A percentile compares a stretch with the other conserved stretches of the same genome.
phyloP scores from a whole-genome alignment of 371 early-diverging fungal genomes.

The Lichtheimia ornata region DNA sequence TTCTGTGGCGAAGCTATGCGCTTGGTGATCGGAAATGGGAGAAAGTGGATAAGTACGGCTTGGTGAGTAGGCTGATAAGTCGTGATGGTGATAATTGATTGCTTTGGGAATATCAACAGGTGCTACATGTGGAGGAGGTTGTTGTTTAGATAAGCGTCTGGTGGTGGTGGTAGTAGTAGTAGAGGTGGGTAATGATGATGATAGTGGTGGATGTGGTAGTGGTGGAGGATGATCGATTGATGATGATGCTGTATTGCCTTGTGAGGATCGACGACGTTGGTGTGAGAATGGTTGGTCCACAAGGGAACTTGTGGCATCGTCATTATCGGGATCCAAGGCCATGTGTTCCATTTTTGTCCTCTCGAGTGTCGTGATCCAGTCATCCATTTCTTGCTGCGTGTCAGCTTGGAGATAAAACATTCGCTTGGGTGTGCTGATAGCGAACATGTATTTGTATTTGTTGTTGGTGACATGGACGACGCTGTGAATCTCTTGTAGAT shows the following conservation, averaged over 20 bases:
- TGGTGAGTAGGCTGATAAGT: constrained; percentile 20
- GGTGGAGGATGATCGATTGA: constrained; percentile 20
- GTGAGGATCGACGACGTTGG: constrained; percentile 24
- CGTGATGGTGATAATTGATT: neutral
- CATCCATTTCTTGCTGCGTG: constrained; percentile 64
- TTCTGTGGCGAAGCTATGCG: constrained; percentile 33
- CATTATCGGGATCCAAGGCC: constrained; percentile 49
- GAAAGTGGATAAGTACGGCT: constrained; percentile 45
- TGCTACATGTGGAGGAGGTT: constrained; percentile 11
- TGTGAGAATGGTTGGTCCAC: constrained; percentile 48
- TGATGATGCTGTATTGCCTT: constrained; percentile 13
- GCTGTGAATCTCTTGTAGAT: constrained; percentile 72
- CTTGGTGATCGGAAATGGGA: constrained; percentile 35
- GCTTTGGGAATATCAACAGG: constrained; percentile 27
- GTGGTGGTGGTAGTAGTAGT: neutral
- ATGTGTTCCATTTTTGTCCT: constrained; percentile 50
- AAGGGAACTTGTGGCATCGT: constrained; percentile 45
- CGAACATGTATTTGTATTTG: constrained; percentile 70
- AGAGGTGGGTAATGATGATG: constrained; percentile 18
- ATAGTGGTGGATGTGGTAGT: neutral
- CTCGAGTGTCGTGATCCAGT: constrained; percentile 67
- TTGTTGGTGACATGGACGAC: constrained; percentile 76
- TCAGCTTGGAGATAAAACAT: constrained; percentile 77
- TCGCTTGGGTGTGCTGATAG: constrained; percentile 73
- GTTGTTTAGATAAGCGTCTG: neutral